A percentile compares a stretch with the other conserved stretches of the same genome.
Evolutionary conservation across 1,139 yeast species (phyloP).

Genomic region (Geotrichum fermentans): DNA sequence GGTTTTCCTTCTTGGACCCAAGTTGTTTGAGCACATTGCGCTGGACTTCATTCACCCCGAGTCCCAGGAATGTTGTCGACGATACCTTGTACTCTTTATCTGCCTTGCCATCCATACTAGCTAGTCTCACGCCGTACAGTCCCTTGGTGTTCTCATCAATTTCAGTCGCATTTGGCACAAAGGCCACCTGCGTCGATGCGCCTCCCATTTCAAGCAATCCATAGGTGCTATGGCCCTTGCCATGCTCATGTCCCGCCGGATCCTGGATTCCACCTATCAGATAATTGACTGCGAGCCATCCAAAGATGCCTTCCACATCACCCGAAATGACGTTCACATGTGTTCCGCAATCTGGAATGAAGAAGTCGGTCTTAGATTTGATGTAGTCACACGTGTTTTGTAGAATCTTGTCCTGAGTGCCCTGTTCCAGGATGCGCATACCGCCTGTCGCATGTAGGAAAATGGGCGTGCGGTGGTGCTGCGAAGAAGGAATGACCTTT

Average conservation of each 20-base stretch:
- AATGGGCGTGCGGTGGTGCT: constrained; percentile 68
- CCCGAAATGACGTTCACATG: constrained; percentile 73
- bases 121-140: constrained; percentile 49
- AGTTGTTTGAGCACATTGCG: constrained; percentile 42
- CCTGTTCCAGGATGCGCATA: constrained; percentile 59
- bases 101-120: constrained; percentile 35
- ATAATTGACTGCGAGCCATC: constrained; percentile 76
- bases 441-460: constrained; percentile 81
- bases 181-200: constrained; percentile 79
- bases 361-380: constrained; percentile 50
- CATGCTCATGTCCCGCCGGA: constrained; percentile 48
- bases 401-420: constrained; percentile 41
- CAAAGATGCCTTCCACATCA: constrained; percentile 72
- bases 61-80: constrained; percentile 66
- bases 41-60: constrained; percentile 71
- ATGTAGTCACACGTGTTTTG: constrained; percentile 54
- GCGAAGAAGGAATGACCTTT: constrained; percentile 57
- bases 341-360: constrained; percentile 45
- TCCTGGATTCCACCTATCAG: constrained; percentile 54
- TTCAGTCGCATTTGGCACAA: constrained; percentile 61
- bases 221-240: constrained; percentile 54
- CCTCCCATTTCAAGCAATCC: constrained; percentile 88
- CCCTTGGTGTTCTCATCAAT: constrained; percentile 51
- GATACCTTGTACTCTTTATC: constrained; percentile 45
- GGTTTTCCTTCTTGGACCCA: constrained; percentile 37